phyloP scores from a whole-genome alignment of 352 stramenopile species.

The Paralagenidium karlingii region DNA sequence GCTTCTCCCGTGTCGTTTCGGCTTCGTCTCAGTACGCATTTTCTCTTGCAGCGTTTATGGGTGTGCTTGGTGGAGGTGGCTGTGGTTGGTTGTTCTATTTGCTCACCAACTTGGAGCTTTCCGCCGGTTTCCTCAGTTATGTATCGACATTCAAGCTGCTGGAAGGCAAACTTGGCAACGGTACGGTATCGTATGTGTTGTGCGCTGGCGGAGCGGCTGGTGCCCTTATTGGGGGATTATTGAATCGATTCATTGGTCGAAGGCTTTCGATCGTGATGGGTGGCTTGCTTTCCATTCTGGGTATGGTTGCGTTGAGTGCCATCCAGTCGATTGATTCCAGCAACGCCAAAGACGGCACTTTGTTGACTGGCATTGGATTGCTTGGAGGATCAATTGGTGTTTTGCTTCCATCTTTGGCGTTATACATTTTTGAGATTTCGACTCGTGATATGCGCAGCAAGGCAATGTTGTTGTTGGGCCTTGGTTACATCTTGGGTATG shows the following conservation, averaged over 20 bases:
- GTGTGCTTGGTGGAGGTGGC: slow-evolving; percentile 36
- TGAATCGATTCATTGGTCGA: slow-evolving; percentile 50
- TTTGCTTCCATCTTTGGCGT: slow-evolving; percentile 43
- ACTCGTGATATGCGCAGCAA: slow-evolving; percentile 67
- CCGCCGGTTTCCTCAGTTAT: slow-evolving; percentile 54
- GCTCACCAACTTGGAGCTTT: slow-evolving; percentile 46
- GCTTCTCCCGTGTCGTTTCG: slow-evolving; percentile 70
- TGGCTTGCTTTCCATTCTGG: slow-evolving; percentile 45
- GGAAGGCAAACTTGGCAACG: slow-evolving; percentile 33
- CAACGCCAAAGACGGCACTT: slow-evolving; percentile 8
- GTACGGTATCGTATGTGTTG: slow-evolving; percentile 41
- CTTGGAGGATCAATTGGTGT: slow-evolving; percentile 48
- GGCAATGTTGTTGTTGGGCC: slow-evolving; percentile 42
- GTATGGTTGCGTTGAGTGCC: slow-evolving; percentile 47
- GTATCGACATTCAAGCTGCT: slow-evolving; percentile 44
- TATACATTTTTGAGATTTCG: slow-evolving; percentile 77
- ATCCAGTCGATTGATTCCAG: no score
- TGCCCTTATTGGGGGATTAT: slow-evolving; percentile 30
- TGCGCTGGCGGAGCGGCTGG: slow-evolving; percentile 33
- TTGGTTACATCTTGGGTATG: slow-evolving; percentile 48
- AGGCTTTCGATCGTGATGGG: slow-evolving; percentile 44
- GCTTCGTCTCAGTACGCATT: slow-evolving; percentile 69
- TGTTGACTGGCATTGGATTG: slow-evolving; percentile 44
- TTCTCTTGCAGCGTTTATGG: slow-evolving; percentile 52
- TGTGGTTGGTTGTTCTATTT: slow-evolving; percentile 60